These are phyloP conservation scores for Auriscalpium vulgare DNA, from an alignment of 768 basidiomycete genomes.

Conservation along the genomic window DNA sequence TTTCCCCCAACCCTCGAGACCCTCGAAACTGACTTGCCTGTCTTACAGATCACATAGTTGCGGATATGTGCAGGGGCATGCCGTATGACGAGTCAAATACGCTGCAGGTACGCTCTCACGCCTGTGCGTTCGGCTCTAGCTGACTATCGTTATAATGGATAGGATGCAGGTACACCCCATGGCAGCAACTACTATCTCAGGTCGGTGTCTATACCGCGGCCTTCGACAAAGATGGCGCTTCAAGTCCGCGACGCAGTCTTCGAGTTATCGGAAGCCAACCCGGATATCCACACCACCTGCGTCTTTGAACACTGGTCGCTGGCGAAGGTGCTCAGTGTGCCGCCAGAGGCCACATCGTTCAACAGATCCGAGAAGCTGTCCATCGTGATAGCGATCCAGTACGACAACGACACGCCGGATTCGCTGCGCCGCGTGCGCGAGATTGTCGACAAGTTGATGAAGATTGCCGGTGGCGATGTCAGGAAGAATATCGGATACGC, in stretches of 20 bases:
- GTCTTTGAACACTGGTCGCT: slow-evolving; percentile 38
- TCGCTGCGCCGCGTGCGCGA: slow-evolving; percentile 25
- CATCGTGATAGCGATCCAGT: slow-evolving; percentile 27
- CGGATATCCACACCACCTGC: slow-evolving; percentile 19
- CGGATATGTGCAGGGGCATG: slow-evolving; percentile 31
- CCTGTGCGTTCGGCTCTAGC: neutral
- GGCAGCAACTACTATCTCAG: slow-evolving; percentile 36
- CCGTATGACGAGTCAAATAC: slow-evolving; percentile 38
- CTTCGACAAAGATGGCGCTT: slow-evolving; percentile 20
- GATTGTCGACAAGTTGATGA: neutral
- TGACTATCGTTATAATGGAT: neutral
- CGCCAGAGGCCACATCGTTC: slow-evolving; percentile 31
- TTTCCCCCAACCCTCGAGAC: neutral
- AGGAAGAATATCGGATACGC: slow-evolving; percentile 10
- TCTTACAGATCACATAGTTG: slow-evolving; percentile 27
- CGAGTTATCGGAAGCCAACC: slow-evolving; percentile 20
- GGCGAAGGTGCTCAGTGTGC: slow-evolving; percentile 26
- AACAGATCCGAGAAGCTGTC: slow-evolving; percentile 29
- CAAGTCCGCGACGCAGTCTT: slow-evolving; percentile 25
- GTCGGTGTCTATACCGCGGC: slow-evolving; percentile 27
- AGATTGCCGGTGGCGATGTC: neutral
- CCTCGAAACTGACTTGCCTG: slow-evolving; percentile 5
- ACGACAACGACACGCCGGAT: slow-evolving; percentile 27
- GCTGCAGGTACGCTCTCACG: slow-evolving; percentile 23
- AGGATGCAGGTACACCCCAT: slow-evolving; percentile 30